Percentiles rank a stretch among this genome's conserved stretches.
Evolutionary conservation across 2,329 filamentous ascomycete genomes (phyloP).

Genomic region (Fusarium tjaetaba): DNA sequence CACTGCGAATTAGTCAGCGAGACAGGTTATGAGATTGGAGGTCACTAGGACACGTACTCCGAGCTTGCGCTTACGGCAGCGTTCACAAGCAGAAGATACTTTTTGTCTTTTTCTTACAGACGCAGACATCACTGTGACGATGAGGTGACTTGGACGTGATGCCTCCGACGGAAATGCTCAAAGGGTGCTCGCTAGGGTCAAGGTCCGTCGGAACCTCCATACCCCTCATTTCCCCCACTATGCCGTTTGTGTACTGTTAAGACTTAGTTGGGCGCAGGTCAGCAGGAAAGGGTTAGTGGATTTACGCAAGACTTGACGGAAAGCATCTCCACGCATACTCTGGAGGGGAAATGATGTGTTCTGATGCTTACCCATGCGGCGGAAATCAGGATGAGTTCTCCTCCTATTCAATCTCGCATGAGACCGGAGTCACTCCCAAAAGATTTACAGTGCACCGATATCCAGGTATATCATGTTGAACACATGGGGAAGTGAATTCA

Average conservation of each 20-base stretch:
- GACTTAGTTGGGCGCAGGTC: too few species aligned
- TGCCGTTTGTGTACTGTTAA: neutral
- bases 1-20: neutral
- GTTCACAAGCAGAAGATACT: neutral
- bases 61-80: neutral
- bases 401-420: too few species aligned
- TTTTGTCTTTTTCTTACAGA: neutral
- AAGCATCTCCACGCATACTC: neutral
- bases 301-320: neutral
- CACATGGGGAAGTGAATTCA: too few species aligned
- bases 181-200: accelerated
- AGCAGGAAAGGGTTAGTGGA: neutral
- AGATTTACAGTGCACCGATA: too few species aligned
- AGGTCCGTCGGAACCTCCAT: neutral
- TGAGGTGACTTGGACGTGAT: accelerated
- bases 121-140: neutral
- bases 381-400: neutral
- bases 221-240: neutral
- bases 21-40: accelerated
- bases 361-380: accelerated
- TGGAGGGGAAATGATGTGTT: accelerated
- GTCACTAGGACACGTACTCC: accelerated
- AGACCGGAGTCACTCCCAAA: too few species aligned
- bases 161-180: neutral
- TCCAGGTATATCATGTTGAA: too few species aligned